Conservation (phyloP, 1,284 basidiomycete species). For the Entoloma clypeatum region DNA sequence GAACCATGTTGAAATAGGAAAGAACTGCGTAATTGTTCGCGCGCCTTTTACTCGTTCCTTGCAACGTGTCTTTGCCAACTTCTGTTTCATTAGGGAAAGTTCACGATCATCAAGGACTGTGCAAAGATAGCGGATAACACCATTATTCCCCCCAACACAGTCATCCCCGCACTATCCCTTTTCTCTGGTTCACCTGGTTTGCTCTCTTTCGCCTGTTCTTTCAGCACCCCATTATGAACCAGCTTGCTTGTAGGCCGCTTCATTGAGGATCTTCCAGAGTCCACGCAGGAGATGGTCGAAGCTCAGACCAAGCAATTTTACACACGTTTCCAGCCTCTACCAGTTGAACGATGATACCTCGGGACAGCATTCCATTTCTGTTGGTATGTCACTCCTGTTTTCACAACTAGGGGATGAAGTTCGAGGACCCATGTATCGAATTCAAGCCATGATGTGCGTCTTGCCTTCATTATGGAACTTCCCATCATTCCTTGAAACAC, state of each 20-base stretch:
- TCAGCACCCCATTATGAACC: constrained; percentile 4
- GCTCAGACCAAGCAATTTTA: constrained; percentile 68
- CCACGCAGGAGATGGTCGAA: constrained; percentile 81
- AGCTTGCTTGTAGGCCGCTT: constrained; percentile 67
- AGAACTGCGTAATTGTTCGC: constrained; percentile 89
- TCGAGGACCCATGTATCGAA: too few relatives aligned
- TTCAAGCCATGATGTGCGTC: too few relatives aligned
- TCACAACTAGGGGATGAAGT: too few relatives aligned
- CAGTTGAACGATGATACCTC: constrained; percentile 26
- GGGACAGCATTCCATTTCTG: too few relatives aligned
- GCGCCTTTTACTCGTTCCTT: constrained; percentile 3
- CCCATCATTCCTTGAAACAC: too few relatives aligned
- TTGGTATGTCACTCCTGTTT: too few relatives aligned
- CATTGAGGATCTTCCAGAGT: constrained; percentile 84
- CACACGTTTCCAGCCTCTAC: constrained; percentile 43
- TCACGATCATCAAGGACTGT: constrained; percentile 95
- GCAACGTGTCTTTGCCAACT: constrained; percentile 5
- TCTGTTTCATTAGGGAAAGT: constrained; percentile 73
- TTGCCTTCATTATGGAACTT: too few relatives aligned
- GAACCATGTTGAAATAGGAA: constrained; percentile 92
- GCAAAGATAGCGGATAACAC: constrained; percentile 85
- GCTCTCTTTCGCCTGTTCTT: background rate
- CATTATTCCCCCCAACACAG: constrained; percentile 88
- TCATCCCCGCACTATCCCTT: constrained; percentile 83
- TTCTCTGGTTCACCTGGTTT: constrained; percentile 90